Evolutionary conservation across 169 alveolate genomes (phyloP).

Genomic region (Plasmodium billcollinsi): DNA sequence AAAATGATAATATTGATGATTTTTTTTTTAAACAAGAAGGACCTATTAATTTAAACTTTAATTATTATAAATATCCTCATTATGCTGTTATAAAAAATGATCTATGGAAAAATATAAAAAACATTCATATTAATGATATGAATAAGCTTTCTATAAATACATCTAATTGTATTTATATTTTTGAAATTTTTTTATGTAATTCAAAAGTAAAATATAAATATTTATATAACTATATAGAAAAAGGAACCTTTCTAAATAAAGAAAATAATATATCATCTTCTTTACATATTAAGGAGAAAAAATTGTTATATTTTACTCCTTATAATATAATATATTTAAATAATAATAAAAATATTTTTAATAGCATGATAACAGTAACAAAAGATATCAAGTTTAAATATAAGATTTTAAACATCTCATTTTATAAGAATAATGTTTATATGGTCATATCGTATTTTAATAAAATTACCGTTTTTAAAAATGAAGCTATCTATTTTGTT

Average conservation of each 20-base stretch:
- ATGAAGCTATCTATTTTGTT: constrained; percentile 15
- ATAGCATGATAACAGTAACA: background rate
- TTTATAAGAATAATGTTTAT: background rate
- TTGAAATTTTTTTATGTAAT: background rate
- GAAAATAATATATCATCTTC: constrained; percentile 11
- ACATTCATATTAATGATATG: constrained; percentile 14
- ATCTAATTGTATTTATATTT: constrained; percentile 1
- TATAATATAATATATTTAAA: constrained; percentile 11
- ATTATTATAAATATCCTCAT: constrained; percentile 6
- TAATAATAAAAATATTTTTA: constrained; percentile 25
- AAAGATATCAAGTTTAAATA: constrained; percentile 24
- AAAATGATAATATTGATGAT: constrained; percentile 12
- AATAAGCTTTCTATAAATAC: constrained; percentile 49
- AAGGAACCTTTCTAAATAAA: background rate
- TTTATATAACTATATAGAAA: background rate
- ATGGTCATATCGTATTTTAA: constrained; percentile 17
- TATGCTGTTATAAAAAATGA: constrained; percentile 10
- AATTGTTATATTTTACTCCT: constrained; percentile 17
- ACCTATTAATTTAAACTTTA: background rate
- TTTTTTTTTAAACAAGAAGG: background rate
- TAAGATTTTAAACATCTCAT: constrained; percentile 1
- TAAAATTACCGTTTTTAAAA: constrained; percentile 3
- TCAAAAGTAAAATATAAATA: constrained; percentile 3
- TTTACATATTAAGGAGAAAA: constrained; percentile 5
- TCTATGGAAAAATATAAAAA: constrained; percentile 4